Conservation (phyloP, 108 stramenopile species). For the Chaetoceros tenuissimus region DNA sequence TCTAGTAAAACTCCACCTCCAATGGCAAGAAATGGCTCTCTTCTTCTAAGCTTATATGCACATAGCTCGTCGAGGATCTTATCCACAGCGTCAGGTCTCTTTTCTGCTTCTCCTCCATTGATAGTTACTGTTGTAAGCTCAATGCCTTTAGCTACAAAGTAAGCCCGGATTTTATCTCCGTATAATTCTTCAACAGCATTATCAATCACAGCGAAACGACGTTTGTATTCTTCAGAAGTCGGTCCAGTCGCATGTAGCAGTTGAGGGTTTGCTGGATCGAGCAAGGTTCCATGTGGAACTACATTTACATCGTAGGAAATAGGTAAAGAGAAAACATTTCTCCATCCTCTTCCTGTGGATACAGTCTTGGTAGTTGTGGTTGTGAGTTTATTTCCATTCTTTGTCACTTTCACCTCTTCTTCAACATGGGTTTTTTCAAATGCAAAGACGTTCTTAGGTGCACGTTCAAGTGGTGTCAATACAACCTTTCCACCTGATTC, state of each 20-base stretch:
- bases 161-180: slow-evolving; percentile 49
- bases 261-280: slow-evolving; percentile 62
- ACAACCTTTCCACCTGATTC: slow-evolving; percentile 53
- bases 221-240: slow-evolving; percentile 71
- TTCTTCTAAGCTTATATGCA: slow-evolving; percentile 77
- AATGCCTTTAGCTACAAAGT: slow-evolving; percentile 63
- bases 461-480: slow-evolving; percentile 69
- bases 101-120: slow-evolving; percentile 73
- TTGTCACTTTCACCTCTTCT: slow-evolving; percentile 50
- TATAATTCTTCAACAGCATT: slow-evolving; percentile 57
- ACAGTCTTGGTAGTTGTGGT: slow-evolving; percentile 77
- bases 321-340: slow-evolving; percentile 79
- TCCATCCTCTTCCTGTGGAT: slow-evolving; percentile 66
- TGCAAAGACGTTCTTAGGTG: slow-evolving; percentile 73
- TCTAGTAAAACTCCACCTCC: slow-evolving; percentile 92
- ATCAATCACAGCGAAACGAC: slow-evolving; percentile 81
- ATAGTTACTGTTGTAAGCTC: slow-evolving; percentile 50
- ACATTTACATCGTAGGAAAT: slow-evolving; percentile 87
- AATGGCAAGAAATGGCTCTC: slow-evolving; percentile 92
- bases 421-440: slow-evolving; percentile 55
- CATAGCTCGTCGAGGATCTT: slow-evolving; percentile 72
- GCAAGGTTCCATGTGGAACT: slow-evolving; percentile 67
- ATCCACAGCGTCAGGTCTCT: slow-evolving; percentile 73
- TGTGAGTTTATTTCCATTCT: slow-evolving; percentile 50
- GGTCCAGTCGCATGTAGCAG: slow-evolving; percentile 72